These are phyloP conservation scores for Excoecaria cochinchinensis DNA, from an alignment of 345 rosid species.

Conservation along the genomic window DNA sequence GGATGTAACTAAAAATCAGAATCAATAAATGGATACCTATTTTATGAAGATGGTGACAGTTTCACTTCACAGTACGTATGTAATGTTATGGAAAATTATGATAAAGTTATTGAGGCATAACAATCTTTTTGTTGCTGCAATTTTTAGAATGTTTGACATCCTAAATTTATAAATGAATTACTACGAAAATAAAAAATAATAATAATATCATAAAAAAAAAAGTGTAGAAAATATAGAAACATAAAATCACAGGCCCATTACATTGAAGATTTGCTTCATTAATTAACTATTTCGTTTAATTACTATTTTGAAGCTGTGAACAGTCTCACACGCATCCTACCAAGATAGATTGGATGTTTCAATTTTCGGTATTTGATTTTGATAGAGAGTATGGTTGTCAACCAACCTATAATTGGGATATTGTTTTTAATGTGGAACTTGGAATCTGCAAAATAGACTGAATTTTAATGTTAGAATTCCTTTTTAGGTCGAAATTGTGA, in stretches of 20 bases:
- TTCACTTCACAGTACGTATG: background rate
- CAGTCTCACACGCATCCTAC: slow-evolving; percentile 9
- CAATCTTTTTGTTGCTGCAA: slow-evolving; percentile 10
- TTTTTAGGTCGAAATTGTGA: slow-evolving; percentile 8
- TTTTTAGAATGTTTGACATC: slow-evolving; percentile 19
- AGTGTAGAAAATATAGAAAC: slow-evolving; percentile 1
- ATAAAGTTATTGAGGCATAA: background rate
- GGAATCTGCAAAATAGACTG: background rate
- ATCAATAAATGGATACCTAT: background rate
- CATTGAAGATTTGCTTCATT: background rate
- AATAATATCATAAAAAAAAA: background rate
- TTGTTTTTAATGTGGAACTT: background rate
- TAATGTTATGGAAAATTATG: slow-evolving; percentile 1
- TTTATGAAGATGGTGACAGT: slow-evolving; percentile 10
- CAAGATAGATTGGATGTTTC: background rate
- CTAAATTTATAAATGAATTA: background rate
- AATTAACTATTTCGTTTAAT: background rate
- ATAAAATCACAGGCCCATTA: slow-evolving; percentile 20
- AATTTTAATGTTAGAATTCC: background rate
- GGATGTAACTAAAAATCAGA: slow-evolving; percentile 1
- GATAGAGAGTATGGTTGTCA: slow-evolving; percentile 8
- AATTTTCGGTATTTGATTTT: background rate
- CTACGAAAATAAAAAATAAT: no score
- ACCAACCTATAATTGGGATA: background rate
- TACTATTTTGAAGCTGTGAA: slow-evolving; percentile 5